Percentiles rank a stretch among this genome's conserved stretches.
phyloP scores from a whole-genome alignment of 2,329 filamentous ascomycete genomes.

The Colletotrichum tropicale region DNA sequence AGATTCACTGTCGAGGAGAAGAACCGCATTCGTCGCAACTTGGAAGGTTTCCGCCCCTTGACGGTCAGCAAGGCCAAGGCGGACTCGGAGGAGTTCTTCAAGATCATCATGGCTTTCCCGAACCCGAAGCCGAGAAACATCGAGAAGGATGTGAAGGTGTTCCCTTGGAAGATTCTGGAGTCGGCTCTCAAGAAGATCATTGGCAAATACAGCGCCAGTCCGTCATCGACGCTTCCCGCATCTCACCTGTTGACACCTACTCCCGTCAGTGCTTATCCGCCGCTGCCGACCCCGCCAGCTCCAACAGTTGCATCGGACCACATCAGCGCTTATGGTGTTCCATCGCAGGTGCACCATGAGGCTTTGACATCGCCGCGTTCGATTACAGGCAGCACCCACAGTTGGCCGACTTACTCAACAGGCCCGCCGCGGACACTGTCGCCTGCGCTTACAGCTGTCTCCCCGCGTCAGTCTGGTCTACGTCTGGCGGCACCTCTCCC shows the following conservation, averaged over 20 bases:
- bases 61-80: conserved; percentile 93
- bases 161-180: conserved; percentile 90
- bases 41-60: conserved; percentile 90
- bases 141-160: conserved; percentile 99
- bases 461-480: conserved; percentile 29
- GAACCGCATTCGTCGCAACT: conserved; percentile 93
- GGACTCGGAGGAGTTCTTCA: conserved; percentile 97
- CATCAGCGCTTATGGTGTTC: conserved; percentile 42
- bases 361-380: conserved; percentile 58
- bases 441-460: conserved; percentile 40
- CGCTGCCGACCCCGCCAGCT: conserved; percentile 52
- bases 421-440: conserved; percentile 48
- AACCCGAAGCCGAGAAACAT: conserved; percentile 96
- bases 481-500: conserved; percentile 34
- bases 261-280: conserved; percentile 41
- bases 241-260: conserved; percentile 46
- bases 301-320: conserved; percentile 38
- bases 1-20: conserved; percentile 97
- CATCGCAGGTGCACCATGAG: conserved; percentile 47
- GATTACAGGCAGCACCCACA: conserved; percentile 49
- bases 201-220: conserved; percentile 81
- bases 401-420: conserved; percentile 53
- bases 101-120: conserved; percentile 97
- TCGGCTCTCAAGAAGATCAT: conserved; percentile 97
- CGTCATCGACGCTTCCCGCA: conserved; percentile 40